A percentile compares a stretch with the other conserved stretches of the same genome.
Evolutionary conservation across 1,139 yeast genomes (phyloP).

Genomic region (Hansenula anomala): DNA sequence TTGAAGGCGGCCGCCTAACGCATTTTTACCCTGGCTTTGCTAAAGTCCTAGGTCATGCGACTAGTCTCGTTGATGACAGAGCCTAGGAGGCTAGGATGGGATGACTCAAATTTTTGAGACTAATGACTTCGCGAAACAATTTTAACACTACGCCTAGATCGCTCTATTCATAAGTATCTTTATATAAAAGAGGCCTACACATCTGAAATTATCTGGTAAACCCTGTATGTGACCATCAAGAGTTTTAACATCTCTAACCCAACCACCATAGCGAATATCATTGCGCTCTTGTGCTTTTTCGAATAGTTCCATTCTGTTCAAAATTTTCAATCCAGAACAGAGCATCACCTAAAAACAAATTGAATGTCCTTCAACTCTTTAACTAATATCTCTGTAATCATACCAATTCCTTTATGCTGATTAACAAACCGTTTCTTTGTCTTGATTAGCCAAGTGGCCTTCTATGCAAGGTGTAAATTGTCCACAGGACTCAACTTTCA

Average conservation of each 20-base stretch:
- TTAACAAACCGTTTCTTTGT: slow-evolving; percentile 81
- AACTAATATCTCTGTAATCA: slow-evolving; percentile 75
- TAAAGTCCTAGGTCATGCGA: no score
- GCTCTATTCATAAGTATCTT: no score
- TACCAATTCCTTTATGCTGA: slow-evolving; percentile 71
- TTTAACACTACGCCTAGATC: no score
- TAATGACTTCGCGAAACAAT: no score
- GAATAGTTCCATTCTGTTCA: slow-evolving; percentile 60
- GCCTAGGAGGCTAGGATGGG: no score
- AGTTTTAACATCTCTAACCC: slow-evolving; percentile 62
- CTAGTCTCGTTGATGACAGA: no score
- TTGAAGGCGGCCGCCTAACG: no score
- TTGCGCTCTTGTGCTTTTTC: slow-evolving; percentile 31
- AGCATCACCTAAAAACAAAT: slow-evolving; percentile 92
- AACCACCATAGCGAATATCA: slow-evolving; percentile 62
- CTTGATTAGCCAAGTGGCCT: slow-evolving; percentile 81
- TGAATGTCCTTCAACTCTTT: slow-evolving; percentile 86
- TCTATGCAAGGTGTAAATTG: slow-evolving; percentile 95
- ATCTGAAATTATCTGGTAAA: slow-evolving; percentile 42
- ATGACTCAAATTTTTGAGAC: no score
- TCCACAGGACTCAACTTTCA: slow-evolving; percentile 89
- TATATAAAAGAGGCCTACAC: no score
- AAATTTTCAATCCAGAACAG: slow-evolving; percentile 78
- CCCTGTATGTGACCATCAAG: slow-evolving; percentile 63
- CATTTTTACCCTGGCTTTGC: no score